Evolutionary conservation across 805 yeast species (phyloP), one percentile per base, ranked within the genome.

Genomic region (Myxozyma mucilagina): DNA sequence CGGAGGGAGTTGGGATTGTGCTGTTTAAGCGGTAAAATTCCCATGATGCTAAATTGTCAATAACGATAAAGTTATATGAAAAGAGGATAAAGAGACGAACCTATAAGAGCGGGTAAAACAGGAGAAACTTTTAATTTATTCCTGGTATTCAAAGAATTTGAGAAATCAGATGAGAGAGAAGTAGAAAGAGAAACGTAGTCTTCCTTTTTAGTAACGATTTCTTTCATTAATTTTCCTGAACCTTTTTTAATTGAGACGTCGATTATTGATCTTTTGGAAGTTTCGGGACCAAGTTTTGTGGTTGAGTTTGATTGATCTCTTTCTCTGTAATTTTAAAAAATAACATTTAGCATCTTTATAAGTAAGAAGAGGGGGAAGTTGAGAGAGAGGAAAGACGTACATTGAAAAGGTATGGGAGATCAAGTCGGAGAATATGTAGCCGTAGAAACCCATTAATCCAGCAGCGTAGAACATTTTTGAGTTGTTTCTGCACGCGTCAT

Each of bases 351-450:
- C n/a, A n/a, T n/a, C n/a, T n/a, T n/a, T 24, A 35, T 45, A 11
- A 45, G 48, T 35, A 16, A 4, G 35, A 11, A 10, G 31, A n/a
- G 10, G 31, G 13, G 32, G 5, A 14, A 24, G 10, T 14, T 1
- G 18, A 34, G 16, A 16, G 41, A 1, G 89, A 14, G 7, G 20
- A 9, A 34, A 20, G 9, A 50, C 67, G 10, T 70, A 72, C 55
- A 72, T 67, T 11, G 66, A 57, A 66, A 68, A 78, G 36, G 79
- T 77, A 73, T 89, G 90, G 50, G 78, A 72, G 10, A 90, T 82
- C 62, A 93, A 78, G 73, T 94, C 99, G 2, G 85, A 84, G 71
- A 92, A 87, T 0, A 90, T 80, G 69, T 83, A 89, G 1, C 97
- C 97, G 72, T 82, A 90, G 70, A 92, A 76, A 0, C 99, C 99